phyloP scores from a whole-genome alignment of 805 yeast genomes.

The Yamadazyma tumulicola region DNA sequence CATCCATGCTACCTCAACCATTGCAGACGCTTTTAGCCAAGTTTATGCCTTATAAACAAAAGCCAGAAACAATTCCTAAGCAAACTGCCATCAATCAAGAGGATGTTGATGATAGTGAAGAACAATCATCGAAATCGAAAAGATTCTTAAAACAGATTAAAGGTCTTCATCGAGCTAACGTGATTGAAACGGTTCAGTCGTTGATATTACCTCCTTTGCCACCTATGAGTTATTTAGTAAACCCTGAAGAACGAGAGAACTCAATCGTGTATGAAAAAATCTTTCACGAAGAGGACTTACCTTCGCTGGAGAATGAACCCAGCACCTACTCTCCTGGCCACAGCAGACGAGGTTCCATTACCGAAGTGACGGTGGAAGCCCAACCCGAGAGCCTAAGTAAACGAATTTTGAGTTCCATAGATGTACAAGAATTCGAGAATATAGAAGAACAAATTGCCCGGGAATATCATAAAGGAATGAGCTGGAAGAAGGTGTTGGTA shows the following conservation, averaged over 20 bases:
- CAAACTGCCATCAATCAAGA: conserved; percentile 12
- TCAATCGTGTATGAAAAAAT: conserved; percentile 80
- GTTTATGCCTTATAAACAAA: conserved; percentile 41
- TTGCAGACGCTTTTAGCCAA: conserved; percentile 37
- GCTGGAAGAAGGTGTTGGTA: conserved; percentile 91
- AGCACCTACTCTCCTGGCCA: neutral
- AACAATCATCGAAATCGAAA: conserved; percentile 16
- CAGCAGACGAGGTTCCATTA: neutral
- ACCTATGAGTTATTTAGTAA: conserved; percentile 55
- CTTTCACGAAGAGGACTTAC: conserved; percentile 36
- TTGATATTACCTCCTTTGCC: conserved; percentile 82
- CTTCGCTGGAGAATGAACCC: conserved; percentile 4
- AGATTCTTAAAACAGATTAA: conserved; percentile 21
- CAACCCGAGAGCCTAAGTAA: conserved; percentile 10
- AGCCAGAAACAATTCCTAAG: too few species aligned
- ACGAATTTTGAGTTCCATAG: conserved; percentile 22
- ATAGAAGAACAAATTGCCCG: conserved; percentile 82
- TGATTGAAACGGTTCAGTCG: conserved; percentile 73
- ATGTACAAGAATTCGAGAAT: conserved; percentile 36
- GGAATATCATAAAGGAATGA: conserved; percentile 77
- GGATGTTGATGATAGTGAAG: conserved; percentile 10
- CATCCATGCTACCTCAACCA: conserved; percentile 17
- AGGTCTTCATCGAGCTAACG: conserved; percentile 61
- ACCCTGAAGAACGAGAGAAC: conserved; percentile 62
- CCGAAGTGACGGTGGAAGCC: conserved; percentile 4